phyloP scores from a whole-genome alignment of 2,329 filamentous ascomycete genomes.

The Claviceps arundinis region DNA sequence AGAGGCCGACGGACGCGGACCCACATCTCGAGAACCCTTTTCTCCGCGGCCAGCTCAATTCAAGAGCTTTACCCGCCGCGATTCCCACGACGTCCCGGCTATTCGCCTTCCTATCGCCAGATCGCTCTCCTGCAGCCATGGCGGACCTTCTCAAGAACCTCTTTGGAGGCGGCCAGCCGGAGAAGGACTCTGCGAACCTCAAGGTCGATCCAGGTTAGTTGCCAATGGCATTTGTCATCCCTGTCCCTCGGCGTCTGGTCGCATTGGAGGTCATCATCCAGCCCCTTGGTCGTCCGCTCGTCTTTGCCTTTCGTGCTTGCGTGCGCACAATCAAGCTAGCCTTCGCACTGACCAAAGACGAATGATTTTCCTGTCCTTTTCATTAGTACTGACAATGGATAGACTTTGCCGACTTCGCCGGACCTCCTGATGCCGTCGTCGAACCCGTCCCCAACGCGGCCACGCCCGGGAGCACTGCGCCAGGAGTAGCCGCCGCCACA shows the following conservation, averaged over 20 bases:
- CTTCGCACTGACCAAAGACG: no score
- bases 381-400: background rate
- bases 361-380: no score
- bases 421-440: constrained; percentile 54
- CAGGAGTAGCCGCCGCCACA: constrained; percentile 35
- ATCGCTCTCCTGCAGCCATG: constrained; percentile 27
- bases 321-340: background rate
- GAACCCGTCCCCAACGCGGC: constrained; percentile 33
- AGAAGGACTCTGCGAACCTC: constrained; percentile 26
- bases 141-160: constrained; percentile 52
- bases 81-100: constrained; percentile 5
- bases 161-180: constrained; percentile 52
- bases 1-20: background rate
- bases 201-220: constrained; percentile 52
- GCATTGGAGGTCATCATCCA: background rate
- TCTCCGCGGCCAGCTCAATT: constrained; percentile 1
- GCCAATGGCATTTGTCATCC: background rate
- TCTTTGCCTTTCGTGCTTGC: background rate
- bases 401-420: constrained; percentile 95
- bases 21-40: constrained; percentile 4
- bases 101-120: constrained; percentile 3
- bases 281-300: background rate
- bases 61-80: constrained; percentile 4
- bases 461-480: constrained; percentile 29
- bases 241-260: background rate